A percentile compares a stretch with the other conserved stretches of the same genome.
Conservation (phyloP, 164 flowering plant genomes). For the Amborella trichopoda region DNA sequence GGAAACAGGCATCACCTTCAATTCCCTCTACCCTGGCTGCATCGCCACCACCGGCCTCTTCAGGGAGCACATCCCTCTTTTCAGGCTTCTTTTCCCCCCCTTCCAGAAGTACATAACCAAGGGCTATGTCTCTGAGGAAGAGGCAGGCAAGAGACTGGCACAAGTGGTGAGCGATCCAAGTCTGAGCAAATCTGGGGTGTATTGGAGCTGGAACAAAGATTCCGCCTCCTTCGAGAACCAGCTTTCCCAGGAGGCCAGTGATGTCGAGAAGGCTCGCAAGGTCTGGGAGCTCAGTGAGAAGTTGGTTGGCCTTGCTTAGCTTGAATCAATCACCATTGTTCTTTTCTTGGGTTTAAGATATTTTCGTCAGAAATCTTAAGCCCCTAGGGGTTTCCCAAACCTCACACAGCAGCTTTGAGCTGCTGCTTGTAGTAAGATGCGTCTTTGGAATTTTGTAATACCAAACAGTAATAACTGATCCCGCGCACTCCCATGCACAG, state of each 20-base stretch:
- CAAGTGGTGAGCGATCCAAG: constrained; percentile 96
- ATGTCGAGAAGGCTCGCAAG: constrained; percentile 76
- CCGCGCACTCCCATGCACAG: too few species aligned
- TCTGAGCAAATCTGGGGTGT: constrained; percentile 93
- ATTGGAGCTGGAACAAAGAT: constrained; percentile 99
- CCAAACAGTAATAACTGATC: too few species aligned
- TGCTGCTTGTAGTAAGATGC: too few species aligned
- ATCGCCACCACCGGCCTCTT: constrained; percentile 91
- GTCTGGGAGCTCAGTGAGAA: constrained; percentile 97
- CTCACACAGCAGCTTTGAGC: too few species aligned
- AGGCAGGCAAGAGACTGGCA: constrained; percentile 84
- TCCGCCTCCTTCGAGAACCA: constrained; percentile 93
- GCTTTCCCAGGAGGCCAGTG: constrained; percentile 89
- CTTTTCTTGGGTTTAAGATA: too few species aligned
- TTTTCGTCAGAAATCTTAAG: too few species aligned
- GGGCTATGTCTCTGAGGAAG: constrained; percentile 88
- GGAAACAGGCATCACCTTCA: constrained; percentile 81
- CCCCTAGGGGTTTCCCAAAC: too few species aligned
- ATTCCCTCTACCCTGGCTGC: constrained; percentile 98
- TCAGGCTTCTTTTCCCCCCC: constrained; percentile 91
- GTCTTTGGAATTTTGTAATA: too few species aligned
- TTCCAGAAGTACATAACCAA: constrained; percentile 98
- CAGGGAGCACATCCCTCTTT: constrained; percentile 85
- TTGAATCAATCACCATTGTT: too few species aligned
- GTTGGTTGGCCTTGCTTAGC: constrained; percentile 86